Base-by-base conservation (phyloP, 1,139 yeast genomes). In the Candida sanyaensis region DNA sequence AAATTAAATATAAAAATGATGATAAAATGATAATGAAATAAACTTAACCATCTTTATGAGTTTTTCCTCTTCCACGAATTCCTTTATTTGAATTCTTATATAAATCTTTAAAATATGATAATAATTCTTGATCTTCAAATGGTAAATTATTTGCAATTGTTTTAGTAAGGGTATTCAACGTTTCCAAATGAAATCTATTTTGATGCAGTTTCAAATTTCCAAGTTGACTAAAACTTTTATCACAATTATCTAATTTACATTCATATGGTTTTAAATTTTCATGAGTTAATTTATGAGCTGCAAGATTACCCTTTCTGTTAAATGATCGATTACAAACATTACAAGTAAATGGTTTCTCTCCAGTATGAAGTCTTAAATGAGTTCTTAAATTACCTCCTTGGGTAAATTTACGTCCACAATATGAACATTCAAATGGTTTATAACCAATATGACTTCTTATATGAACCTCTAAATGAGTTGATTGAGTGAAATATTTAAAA, bases 181-280 rank as follows among this genome's bases (percentile, higher is more conserved):
- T 84, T 13, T 81, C 81, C 52, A 83, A 69, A 66, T 92, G 98
- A 63, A 91, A 90, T 58, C 92, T 77, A 67, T 91, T 92, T 63
- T 92, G 98, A 66, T 92, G 98, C 0, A 96, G 88, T 66, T 92
- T 92, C 71, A 92, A 77, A 63, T 92, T 92, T 2, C 97, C 97
- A 56, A 91, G 74, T 68, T 92, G 98, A 0, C 97, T 88, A 60
- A 92, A 92, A 3, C 88, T 80, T 68, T 91, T 91, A 58, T 81
- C 84, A 69, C 98, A 92, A 47, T 78, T 75, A 64, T 90, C 97
- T 50, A 92, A 74, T 55, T 80, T 83, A 67, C 98, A 92, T 51
- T 81, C 80, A 64, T 73, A 89, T 7, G 97, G 97, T 59, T 88
- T 85, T 52, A 82, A 73, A 57, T 88, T 84, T 49, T 84, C 85